Conservation (phyloP, 192 early-diverging fungal genomes). For the Coemansia furcata region DNA sequence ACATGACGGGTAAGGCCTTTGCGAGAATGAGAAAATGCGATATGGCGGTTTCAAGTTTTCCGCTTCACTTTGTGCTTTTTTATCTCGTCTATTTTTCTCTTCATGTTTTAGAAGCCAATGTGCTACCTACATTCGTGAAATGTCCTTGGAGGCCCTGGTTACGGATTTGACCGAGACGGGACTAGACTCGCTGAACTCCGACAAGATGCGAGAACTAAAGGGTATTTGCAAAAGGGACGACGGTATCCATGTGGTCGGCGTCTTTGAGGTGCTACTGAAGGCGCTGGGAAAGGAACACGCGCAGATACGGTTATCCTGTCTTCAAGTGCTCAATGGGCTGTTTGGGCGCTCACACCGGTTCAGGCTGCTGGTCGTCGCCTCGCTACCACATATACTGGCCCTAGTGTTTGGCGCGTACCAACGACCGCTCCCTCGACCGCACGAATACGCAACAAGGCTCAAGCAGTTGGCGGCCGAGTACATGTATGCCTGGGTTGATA, state of each 20-base stretch:
- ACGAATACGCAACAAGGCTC: slow-evolving; percentile 51
- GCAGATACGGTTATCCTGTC: slow-evolving; percentile 60
- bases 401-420: slow-evolving; percentile 60
- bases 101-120: background rate
- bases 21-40: background rate
- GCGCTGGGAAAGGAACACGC: slow-evolving; percentile 30
- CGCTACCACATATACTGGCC: slow-evolving; percentile 56
- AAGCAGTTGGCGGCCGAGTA: slow-evolving; percentile 49
- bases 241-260: background rate
- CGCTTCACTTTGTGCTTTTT: background rate
- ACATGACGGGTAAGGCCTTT: background rate
- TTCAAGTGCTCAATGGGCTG: slow-evolving; percentile 59
- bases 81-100: background rate
- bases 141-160: slow-evolving; percentile 17
- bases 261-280: slow-evolving; percentile 8
- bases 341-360: slow-evolving; percentile 67
- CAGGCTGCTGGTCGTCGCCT: slow-evolving; percentile 52
- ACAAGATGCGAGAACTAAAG: slow-evolving; percentile 24
- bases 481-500: slow-evolving; percentile 58
- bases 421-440: slow-evolving; percentile 55
- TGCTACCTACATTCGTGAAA: slow-evolving; percentile 7
- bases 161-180: slow-evolving; percentile 23
- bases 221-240: slow-evolving; percentile 13
- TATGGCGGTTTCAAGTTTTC: background rate
- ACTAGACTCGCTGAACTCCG: slow-evolving; percentile 14